Base-by-base conservation (phyloP, 805 yeast genomes). In the Maudiozyma pseudohumilis region DNA sequence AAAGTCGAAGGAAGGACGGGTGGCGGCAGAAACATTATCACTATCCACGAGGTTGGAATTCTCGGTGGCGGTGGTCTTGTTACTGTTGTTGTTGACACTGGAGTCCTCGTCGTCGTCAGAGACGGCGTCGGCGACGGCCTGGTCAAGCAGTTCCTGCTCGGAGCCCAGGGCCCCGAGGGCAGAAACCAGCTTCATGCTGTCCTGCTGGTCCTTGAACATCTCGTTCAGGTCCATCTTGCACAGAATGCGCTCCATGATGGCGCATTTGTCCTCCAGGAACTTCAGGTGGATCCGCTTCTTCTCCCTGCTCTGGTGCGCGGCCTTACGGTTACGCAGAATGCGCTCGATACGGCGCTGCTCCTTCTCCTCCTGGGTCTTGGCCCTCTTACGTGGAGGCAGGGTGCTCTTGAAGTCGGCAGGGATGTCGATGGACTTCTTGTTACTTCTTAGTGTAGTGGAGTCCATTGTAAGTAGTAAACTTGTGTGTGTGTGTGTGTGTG, bases 271-370 rank as follows among this genome's bases (percentile, higher is more conserved):
- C 61, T 89, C 96, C 48, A 92, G 69, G 44, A 74, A 77, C 61
- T 87, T 95, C 40, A 92, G 80, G 56, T 89, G 95, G 55, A 78
- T 75, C 57, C 97, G 75, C 73, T 89, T 89, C 74, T 89, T 88
- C 57, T 92, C 98, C 48, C 98, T 75, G 21, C 95, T 84, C 37
- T 95, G 95, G 59, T 89, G 97, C 34, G 98, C 98, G 12, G 97
- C 97, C 57, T 89, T 81, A 55, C 97, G 75, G 63, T 89, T 89
- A 58, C 98, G 74, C 51, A 89, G 68, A 35, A 92, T 88, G 36
- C 98, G 70, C 63, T 92, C 97, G 38, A 88, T 77, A 33, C 96
- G 74, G 47, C 97, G 79, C 65, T 89, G 97, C 61, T 92, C 97
- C 65, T 89, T 92, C 65, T 89, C 97, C 63, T 88, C 96, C 49